A percentile compares a stretch with the other conserved stretches of the same genome.
Conservation (phyloP, 768 basidiomycete species). For the Tulasnella sp. region DNA sequence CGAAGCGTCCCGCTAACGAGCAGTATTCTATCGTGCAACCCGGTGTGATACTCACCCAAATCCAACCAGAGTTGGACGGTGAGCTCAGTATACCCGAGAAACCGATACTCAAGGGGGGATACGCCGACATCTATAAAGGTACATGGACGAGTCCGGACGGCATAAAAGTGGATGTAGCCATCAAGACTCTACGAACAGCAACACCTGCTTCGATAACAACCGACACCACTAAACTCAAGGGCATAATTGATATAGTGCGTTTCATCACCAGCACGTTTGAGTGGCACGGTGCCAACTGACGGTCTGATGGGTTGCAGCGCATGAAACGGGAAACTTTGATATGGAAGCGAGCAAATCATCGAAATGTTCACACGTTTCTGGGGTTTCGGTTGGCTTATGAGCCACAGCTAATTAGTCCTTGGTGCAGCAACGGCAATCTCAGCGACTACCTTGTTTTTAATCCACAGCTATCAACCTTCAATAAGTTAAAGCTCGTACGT, state of each 20-base stretch:
- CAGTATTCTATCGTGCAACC: too few species aligned
- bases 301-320: not conserved
- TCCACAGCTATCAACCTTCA: too few species aligned
- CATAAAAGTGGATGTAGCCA: not conserved
- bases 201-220: not conserved
- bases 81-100: too few species aligned
- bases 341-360: not conserved
- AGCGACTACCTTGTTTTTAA: too few species aligned
- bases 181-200: not conserved
- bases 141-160: not conserved
- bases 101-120: not conserved
- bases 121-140: not conserved
- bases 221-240: not conserved
- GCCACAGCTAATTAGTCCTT: not conserved
- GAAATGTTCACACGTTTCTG: not conserved
- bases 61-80: too few species aligned
- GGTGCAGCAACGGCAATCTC: too few species aligned
- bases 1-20: too few species aligned
- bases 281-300: not conserved
- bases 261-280: too few species aligned
- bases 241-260: not conserved
- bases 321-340: not conserved
- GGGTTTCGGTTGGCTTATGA: not conserved
- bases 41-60: too few species aligned
- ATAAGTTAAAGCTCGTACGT: too few species aligned